Conservation (phyloP, 441 rosid species). For the Breynia disticha region DNA sequence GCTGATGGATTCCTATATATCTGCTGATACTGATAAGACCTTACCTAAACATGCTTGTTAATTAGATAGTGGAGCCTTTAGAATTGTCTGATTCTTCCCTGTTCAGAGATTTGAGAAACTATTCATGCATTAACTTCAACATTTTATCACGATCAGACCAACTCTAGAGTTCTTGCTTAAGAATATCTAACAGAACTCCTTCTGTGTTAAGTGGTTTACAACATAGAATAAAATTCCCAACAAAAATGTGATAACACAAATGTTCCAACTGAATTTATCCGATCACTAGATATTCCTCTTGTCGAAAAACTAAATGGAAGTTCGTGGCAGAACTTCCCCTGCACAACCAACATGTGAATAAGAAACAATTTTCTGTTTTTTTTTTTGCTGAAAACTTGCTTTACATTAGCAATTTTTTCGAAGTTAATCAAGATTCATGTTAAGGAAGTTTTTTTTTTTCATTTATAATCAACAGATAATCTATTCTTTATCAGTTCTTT, state of each 20-base stretch:
- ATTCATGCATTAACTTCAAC: background rate
- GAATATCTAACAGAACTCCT: conserved; percentile 9
- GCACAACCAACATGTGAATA: background rate
- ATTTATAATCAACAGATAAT: no score
- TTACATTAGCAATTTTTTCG: background rate
- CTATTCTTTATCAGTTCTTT: background rate
- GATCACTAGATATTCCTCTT: conserved; percentile 3
- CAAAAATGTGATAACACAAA: conserved; percentile 3
- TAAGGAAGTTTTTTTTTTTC: no score
- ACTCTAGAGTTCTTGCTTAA: no score
- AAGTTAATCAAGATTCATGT: no score
- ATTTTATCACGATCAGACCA: conserved; percentile 7
- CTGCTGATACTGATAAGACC: background rate
- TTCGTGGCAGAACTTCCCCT: conserved; percentile 2
- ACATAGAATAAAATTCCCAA: conserved; percentile 15
- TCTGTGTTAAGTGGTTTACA: background rate
- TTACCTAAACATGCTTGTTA: background rate
- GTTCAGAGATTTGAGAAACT: background rate
- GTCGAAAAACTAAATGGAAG: background rate
- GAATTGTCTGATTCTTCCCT: conserved; percentile 8
- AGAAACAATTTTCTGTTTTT: no score
- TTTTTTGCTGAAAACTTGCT: no score
- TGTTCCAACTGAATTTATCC: conserved; percentile 9
- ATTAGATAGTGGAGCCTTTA: conserved; percentile 6
- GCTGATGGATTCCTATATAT: no score